phyloP scores from a whole-genome alignment of 495 filamentous ascomycete genomes.

The Cudoniella acicularis region DNA sequence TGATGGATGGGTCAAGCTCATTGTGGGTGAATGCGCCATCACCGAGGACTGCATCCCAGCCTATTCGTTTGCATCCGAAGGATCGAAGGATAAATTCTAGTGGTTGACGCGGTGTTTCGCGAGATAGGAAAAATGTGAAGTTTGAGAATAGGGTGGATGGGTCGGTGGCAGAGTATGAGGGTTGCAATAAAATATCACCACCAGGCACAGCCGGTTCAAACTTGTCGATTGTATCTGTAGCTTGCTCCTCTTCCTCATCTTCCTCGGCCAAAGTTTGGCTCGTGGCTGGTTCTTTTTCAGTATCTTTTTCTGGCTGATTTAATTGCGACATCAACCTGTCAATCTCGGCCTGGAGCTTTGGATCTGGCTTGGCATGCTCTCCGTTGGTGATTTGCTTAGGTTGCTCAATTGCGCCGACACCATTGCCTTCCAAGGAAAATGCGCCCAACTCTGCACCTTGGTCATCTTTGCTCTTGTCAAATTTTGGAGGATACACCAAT shows the following conservation, averaged over 20 bases:
- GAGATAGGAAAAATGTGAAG: conserved; percentile 88
- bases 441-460: conserved; percentile 87
- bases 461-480: conserved; percentile 82
- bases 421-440: conserved; percentile 77
- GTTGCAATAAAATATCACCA: conserved; percentile 84
- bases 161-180: conserved; percentile 53
- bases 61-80: conserved; percentile 94
- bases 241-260: conserved; percentile 44
- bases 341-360: conserved; percentile 52
- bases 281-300: conserved; percentile 36
- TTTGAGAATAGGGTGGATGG: conserved; percentile 71
- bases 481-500: conserved; percentile 90
- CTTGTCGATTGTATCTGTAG: conserved; percentile 73
- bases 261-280: conserved; percentile 29
- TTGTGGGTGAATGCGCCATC: conserved; percentile 89
- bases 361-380: conserved; percentile 24
- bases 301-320: conserved; percentile 38
- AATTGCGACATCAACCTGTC: conserved; percentile 51
- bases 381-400: conserved; percentile 28
- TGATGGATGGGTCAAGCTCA: conserved; percentile 82
- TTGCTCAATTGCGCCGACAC: conserved; percentile 49
- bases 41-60: conserved; percentile 86
- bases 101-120: conserved; percentile 86
- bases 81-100: conserved; percentile 92
- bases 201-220: conserved; percentile 76